Evolutionary conservation across 495 filamentous ascomycete species (phyloP).

Genomic region (Penicillium mononematosum): DNA sequence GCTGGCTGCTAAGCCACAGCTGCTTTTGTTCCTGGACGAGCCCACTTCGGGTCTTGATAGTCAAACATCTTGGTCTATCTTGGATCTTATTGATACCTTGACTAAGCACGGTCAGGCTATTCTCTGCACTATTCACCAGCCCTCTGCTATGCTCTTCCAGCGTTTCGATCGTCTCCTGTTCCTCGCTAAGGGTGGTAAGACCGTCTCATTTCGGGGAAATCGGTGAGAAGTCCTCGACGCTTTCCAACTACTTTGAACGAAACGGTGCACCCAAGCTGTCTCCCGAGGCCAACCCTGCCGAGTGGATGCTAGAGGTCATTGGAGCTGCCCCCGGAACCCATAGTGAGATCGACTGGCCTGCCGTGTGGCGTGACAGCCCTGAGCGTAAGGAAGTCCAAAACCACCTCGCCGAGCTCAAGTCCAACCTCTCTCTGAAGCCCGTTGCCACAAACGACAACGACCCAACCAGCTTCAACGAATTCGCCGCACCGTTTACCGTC

Average conservation of each 20-base stretch:
- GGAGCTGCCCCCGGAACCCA: conserved; percentile 82
- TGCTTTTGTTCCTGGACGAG: conserved; percentile 87
- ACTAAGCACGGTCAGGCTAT: conserved; percentile 88
- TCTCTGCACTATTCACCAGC: conserved; percentile 95
- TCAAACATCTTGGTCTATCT: conserved; percentile 90
- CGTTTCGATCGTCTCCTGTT: conserved; percentile 89
- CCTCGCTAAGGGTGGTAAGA: conserved; percentile 74
- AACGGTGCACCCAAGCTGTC: conserved; percentile 72
- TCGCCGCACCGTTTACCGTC: conserved; percentile 53
- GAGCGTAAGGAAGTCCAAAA: conserved; percentile 66
- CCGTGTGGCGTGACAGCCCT: conserved; percentile 72
- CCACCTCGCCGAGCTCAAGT: conserved; percentile 68
- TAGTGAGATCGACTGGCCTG: conserved; percentile 78
- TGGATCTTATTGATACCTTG: conserved; percentile 79
- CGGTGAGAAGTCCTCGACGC: conserved; percentile 69
- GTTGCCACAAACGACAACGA: conserved; percentile 33
- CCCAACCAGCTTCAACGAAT: conserved; percentile 42
- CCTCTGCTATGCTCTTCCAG: conserved; percentile 91
- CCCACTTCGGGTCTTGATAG: conserved; percentile 86
- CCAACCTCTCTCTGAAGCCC: conserved; percentile 51
- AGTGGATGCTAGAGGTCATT: conserved; percentile 95
- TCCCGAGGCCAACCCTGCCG: conserved; percentile 78
- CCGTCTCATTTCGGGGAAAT: conserved; percentile 92
- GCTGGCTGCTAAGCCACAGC: conserved; percentile 81
- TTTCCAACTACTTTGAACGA: conserved; percentile 77